Evolutionary conservation across 805 yeast species (phyloP).

Genomic region (Pachysolen tannophilus): DNA sequence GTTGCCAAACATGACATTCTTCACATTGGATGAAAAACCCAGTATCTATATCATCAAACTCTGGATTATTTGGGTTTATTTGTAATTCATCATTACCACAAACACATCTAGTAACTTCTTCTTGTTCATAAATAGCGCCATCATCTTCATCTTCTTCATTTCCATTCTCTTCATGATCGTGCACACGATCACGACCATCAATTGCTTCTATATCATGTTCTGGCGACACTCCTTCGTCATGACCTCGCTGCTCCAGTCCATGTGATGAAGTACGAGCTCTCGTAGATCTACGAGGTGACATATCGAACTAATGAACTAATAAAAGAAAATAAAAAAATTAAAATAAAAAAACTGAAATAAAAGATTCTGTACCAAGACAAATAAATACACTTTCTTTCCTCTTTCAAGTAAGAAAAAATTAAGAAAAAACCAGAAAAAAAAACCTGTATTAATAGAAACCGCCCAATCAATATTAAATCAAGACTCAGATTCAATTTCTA

Average conservation of each 20-base stretch:
- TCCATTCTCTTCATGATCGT: background rate
- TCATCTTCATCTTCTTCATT: constrained; percentile 10
- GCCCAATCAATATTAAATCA: too few relatives aligned
- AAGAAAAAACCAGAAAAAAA: too few relatives aligned
- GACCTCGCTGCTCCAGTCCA: background rate
- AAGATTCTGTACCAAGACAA: too few relatives aligned
- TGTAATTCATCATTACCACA: constrained; percentile 43
- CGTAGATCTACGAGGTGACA: constrained; percentile 8
- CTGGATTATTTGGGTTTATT: constrained; percentile 19
- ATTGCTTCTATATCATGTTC: too few relatives aligned
- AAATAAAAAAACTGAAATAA: too few relatives aligned
- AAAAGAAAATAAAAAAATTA: too few relatives aligned
- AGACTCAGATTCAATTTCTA: too few relatives aligned
- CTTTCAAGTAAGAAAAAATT: too few relatives aligned
- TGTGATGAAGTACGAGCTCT: constrained; percentile 1
- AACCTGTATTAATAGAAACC: too few relatives aligned
- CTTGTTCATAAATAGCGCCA: constrained; percentile 22
- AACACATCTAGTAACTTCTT: constrained; percentile 46
- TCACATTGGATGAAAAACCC: constrained; percentile 84
- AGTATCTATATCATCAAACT: constrained; percentile 32
- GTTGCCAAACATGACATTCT: constrained; percentile 93
- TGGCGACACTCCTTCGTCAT: background rate
- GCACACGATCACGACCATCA: too few relatives aligned
- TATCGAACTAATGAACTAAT: too few relatives aligned
- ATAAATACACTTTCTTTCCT: too few relatives aligned